phyloP scores from a whole-genome alignment of 306 rosid genomes.

The Potentilla sterilis region DNA sequence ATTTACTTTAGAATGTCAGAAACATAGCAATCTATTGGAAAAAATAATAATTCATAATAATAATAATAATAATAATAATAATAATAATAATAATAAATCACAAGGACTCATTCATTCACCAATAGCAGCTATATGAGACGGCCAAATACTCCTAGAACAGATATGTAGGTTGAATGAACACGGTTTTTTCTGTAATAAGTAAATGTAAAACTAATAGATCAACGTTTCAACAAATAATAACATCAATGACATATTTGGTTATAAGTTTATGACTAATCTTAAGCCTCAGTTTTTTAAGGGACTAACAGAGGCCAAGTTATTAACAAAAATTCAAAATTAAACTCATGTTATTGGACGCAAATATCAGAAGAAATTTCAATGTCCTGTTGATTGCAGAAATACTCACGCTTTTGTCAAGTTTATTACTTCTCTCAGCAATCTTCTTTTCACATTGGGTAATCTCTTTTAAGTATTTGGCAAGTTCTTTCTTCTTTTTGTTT shows the following conservation, averaged over 20 bases:
- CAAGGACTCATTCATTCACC: neutral
- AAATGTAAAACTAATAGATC: neutral
- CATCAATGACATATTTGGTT: neutral
- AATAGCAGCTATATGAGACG: neutral
- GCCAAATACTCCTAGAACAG: neutral
- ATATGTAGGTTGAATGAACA: neutral
- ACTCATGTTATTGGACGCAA: neutral
- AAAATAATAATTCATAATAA: too few species aligned
- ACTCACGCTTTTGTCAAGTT: conserved; percentile 90
- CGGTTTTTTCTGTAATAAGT: neutral
- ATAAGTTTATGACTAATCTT: neutral
- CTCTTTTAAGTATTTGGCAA: conserved; percentile 75
- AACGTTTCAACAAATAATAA: neutral
- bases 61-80: neutral
- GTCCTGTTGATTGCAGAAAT: neutral
- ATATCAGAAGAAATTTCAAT: neutral
- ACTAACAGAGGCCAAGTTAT: neutral
- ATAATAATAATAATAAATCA: neutral
- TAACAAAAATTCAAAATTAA: neutral
- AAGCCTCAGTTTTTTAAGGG: neutral
- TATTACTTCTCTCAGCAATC: conserved; percentile 70
- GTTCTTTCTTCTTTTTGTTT: conserved; percentile 82
- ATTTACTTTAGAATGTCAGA: neutral
- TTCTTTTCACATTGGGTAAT: conserved; percentile 66
- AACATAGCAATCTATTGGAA: neutral